These are phyloP conservation scores for Verticillium klebahnii DNA, from an alignment of 2,329 filamentous ascomycete species.

Conservation along the genomic window DNA sequence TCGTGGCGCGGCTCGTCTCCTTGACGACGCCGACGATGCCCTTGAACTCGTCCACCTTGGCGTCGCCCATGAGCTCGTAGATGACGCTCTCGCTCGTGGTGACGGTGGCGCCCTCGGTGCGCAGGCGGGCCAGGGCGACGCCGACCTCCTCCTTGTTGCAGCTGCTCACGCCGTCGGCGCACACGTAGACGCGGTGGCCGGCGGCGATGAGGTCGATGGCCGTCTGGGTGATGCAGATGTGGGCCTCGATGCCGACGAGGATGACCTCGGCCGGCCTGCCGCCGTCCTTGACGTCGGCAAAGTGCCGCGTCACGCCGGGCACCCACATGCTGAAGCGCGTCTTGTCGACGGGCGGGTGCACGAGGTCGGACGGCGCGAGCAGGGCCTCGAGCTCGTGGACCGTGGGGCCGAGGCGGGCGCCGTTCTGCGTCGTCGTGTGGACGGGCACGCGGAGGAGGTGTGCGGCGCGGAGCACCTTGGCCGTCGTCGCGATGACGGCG, in stretches of 20 bases:
- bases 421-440: constrained; percentile 82
- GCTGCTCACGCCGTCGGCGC: constrained; percentile 86
- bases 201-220: constrained; percentile 71
- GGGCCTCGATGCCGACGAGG: constrained; percentile 86
- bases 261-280: constrained; percentile 51
- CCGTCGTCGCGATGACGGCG: constrained; percentile 67
- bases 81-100: constrained; percentile 87
- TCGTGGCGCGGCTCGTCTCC: constrained; percentile 67
- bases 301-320: constrained; percentile 52
- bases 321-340: constrained; percentile 86
- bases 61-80: constrained; percentile 87
- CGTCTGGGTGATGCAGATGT: constrained; percentile 94
- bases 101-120: constrained; percentile 70
- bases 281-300: constrained; percentile 21
- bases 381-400: constrained; percentile 63
- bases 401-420: constrained; percentile 71
- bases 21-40: constrained; percentile 73
- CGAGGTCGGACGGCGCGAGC: constrained; percentile 37
- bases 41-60: constrained; percentile 67
- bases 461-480: constrained; percentile 64
- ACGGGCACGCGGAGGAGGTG: constrained; percentile 69
- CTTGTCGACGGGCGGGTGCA: constrained; percentile 64
- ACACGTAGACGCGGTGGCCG: constrained; percentile 78
- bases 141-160: constrained; percentile 78
- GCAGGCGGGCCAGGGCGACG: constrained; percentile 71